These are phyloP conservation scores for Allomyces macrogynus DNA, from an alignment of 192 early-diverging fungal genomes.

Conservation along the genomic window DNA sequence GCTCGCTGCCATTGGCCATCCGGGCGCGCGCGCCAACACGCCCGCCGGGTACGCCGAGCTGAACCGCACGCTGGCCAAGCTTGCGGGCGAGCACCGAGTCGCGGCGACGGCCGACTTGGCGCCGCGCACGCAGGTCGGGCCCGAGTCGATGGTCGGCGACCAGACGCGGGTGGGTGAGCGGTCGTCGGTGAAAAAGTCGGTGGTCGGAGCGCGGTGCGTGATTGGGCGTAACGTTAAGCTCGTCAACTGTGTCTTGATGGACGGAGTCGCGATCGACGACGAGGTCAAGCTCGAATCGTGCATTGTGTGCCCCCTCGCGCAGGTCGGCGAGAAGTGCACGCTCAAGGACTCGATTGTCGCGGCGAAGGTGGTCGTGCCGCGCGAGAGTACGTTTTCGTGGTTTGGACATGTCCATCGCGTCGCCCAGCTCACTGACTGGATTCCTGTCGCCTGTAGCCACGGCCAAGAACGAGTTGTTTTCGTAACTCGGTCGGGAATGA, in stretches of 20 bases:
- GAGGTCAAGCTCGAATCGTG: slow-evolving; percentile 15
- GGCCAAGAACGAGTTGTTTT: too few relatives aligned
- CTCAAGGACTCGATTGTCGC: neutral
- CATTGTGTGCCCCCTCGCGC: neutral
- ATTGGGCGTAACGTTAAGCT: slow-evolving; percentile 96
- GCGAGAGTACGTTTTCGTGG: slow-evolving; percentile 2
- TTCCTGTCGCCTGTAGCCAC: too few relatives aligned
- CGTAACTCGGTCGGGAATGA: too few relatives aligned
- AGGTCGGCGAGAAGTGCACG: neutral
- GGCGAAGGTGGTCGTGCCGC: neutral
- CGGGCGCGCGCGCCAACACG: slow-evolving; percentile 66
- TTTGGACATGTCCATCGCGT: slow-evolving; percentile 1
- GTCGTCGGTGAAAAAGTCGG: slow-evolving; percentile 79
- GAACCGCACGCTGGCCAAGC: slow-evolving; percentile 46
- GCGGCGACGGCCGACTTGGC: slow-evolving; percentile 46
- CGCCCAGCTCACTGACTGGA: too few relatives aligned
- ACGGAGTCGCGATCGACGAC: slow-evolving; percentile 83
- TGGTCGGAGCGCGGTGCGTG: slow-evolving; percentile 79
- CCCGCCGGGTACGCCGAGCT: slow-evolving; percentile 66
- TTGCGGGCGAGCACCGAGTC: slow-evolving; percentile 30
- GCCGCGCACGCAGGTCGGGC: slow-evolving; percentile 53
- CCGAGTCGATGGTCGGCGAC: slow-evolving; percentile 79
- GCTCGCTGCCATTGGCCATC: slow-evolving; percentile 14
- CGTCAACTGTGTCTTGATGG: slow-evolving; percentile 86
- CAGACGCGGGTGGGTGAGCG: slow-evolving; percentile 75